phyloP scores from a whole-genome alignment of 2,329 filamentous ascomycete genomes.

The Anthostomella pinea region DNA sequence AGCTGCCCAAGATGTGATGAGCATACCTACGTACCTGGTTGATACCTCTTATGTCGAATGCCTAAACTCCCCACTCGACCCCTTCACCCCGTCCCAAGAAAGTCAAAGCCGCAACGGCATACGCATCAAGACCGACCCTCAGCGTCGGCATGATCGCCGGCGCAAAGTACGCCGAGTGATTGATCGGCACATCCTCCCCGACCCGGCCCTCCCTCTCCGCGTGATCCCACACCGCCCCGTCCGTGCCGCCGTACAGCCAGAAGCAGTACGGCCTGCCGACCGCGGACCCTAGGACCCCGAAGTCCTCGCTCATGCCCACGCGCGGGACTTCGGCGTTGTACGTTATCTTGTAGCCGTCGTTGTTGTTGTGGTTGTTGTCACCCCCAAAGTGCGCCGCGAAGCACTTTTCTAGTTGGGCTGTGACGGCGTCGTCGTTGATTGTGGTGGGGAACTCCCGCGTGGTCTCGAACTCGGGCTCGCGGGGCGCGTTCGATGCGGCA shows the following conservation, averaged over 20 bases:
- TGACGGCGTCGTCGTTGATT: background rate
- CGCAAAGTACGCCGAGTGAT: background rate
- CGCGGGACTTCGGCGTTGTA: background rate
- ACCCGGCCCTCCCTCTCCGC: background rate
- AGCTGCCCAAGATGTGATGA: no score
- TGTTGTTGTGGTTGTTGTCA: background rate
- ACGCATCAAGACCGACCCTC: background rate
- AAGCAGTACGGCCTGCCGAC: slow-evolving; percentile 1
- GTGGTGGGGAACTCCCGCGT: background rate
- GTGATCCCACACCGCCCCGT: background rate
- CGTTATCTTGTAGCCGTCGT: background rate
- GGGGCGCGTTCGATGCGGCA: background rate
- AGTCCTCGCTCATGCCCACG: background rate
- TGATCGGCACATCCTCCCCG: background rate
- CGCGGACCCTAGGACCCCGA: background rate
- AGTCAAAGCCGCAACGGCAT: background rate
- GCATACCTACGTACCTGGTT: no score
- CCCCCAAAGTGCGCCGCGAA: background rate
- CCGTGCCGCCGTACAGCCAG: background rate
- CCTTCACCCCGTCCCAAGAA: no score
- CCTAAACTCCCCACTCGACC: no score
- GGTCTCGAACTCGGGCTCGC: background rate
- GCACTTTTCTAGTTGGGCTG: background rate
- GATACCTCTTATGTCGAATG: no score
- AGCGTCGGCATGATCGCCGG: background rate